These are phyloP conservation scores for Metarhizium anisopliae DNA, from an alignment of 2,329 filamentous ascomycete species.

Conservation along the genomic window DNA sequence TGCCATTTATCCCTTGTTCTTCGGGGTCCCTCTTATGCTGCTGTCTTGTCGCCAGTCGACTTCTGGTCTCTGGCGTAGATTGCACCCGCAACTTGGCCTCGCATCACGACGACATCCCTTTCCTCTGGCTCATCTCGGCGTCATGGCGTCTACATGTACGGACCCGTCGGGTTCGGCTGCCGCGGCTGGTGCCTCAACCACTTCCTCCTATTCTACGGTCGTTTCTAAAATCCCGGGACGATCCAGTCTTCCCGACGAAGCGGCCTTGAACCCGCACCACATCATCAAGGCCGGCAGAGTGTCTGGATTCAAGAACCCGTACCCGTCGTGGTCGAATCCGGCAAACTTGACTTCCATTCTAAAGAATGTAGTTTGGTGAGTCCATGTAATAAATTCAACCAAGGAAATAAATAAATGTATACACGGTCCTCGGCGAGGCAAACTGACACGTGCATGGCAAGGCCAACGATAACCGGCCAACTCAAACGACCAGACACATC, in stretches of 20 bases:
- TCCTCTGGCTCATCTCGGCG: neutral
- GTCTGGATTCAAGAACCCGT: conserved; percentile 40
- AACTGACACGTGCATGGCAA: conserved; percentile 4
- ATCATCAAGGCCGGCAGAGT: conserved; percentile 30
- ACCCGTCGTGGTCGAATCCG: conserved; percentile 33
- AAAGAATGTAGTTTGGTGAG: conserved; percentile 28
- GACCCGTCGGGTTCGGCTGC: conserved; percentile 5
- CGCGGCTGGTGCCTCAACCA: conserved; percentile 3
- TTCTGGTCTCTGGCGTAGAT: conserved; percentile 6
- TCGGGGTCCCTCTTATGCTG: neutral
- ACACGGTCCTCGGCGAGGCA: neutral
- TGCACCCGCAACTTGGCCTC: neutral
- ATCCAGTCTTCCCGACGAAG: conserved; percentile 30
- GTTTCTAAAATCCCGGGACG: conserved; percentile 27
- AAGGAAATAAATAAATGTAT: neutral
- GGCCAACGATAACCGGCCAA: conserved; percentile 29
- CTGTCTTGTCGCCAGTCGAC: conserved; percentile 2
- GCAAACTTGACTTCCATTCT: conserved; percentile 16
- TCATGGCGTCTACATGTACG: conserved; percentile 8
- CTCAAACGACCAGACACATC: conserved; percentile 46
- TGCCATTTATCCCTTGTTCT: neutral
- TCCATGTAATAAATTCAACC: neutral
- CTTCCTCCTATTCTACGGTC: conserved; percentile 13
- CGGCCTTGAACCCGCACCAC: conserved; percentile 38
- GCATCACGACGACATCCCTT: neutral